Percentiles rank a stretch among this genome's conserved stretches.
Evolutionary conservation across 1,139 yeast genomes (phyloP).

Genomic region (Blastobotrys apis): DNA sequence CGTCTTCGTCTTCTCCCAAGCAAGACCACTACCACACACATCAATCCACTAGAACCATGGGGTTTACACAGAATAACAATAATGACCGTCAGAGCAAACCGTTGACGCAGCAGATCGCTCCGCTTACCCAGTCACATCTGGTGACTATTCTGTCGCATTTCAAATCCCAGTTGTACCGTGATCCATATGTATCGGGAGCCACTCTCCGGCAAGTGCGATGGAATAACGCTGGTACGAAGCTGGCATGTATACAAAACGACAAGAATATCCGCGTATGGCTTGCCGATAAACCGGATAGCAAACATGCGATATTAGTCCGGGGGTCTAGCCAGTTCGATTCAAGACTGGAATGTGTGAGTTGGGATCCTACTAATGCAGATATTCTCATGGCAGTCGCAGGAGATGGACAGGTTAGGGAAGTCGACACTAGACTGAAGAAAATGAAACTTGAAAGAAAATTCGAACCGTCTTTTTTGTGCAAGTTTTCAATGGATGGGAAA

Average conservation of each 20-base stretch:
- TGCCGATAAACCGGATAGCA: slow-evolving; percentile 26
- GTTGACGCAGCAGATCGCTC: too few relatives aligned
- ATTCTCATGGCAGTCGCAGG: slow-evolving; percentile 57
- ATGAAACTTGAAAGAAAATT: slow-evolving; percentile 39
- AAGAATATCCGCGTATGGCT: slow-evolving; percentile 30
- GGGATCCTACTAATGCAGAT: slow-evolving; percentile 56
- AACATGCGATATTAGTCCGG: slow-evolving; percentile 22
- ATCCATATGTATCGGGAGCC: slow-evolving; percentile 16
- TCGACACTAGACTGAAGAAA: slow-evolving; percentile 49
- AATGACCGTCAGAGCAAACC: too few relatives aligned
- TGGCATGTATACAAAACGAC: slow-evolving; percentile 28
- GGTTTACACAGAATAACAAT: too few relatives aligned
- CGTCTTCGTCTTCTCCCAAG: too few relatives aligned
- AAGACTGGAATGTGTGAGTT: slow-evolving; percentile 49
- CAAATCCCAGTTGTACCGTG: slow-evolving; percentile 11
- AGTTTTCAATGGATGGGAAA: slow-evolving; percentile 52
- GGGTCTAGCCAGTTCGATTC: slow-evolving; percentile 19
- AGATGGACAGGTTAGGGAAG: slow-evolving; percentile 49
- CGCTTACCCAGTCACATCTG: too few relatives aligned
- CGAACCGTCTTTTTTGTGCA: slow-evolving; percentile 37
- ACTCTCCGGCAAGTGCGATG: slow-evolving; percentile 23
- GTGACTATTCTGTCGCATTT: too few relatives aligned
- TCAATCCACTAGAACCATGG: too few relatives aligned
- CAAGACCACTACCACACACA: too few relatives aligned
- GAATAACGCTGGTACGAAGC: slow-evolving; percentile 29